Evolutionary conservation across 352 stramenopile species (phyloP).

Genomic region (Phytopythium cucurbitacearum): DNA sequence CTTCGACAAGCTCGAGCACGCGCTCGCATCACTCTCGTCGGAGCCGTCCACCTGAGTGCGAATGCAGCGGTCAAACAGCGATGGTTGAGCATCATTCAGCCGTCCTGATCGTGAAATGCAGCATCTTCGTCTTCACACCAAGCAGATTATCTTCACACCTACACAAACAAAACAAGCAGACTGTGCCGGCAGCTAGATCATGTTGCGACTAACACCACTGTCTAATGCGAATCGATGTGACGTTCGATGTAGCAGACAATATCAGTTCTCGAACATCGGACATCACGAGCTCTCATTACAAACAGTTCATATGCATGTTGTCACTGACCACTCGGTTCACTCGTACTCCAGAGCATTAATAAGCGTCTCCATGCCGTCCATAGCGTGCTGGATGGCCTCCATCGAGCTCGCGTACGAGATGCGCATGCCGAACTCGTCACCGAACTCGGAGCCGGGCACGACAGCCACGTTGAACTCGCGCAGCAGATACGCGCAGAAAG

Average conservation of each 20-base stretch:
- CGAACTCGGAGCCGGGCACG: slow-evolving; percentile 95
- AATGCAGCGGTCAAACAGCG: too few relatives aligned
- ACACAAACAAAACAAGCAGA: slow-evolving; percentile 7
- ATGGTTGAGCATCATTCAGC: too few relatives aligned
- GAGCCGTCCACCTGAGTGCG: too few relatives aligned
- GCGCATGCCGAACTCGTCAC: slow-evolving; percentile 87
- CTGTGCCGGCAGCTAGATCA: slow-evolving; percentile 35
- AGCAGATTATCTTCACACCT: too few relatives aligned
- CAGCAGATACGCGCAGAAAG: slow-evolving; percentile 92
- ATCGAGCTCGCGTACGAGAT: slow-evolving; percentile 95
- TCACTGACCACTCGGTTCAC: too few relatives aligned
- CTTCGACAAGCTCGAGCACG: slow-evolving; percentile 53
- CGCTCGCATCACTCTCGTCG: too few relatives aligned
- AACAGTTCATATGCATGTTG: too few relatives aligned
- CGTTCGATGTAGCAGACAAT: background rate
- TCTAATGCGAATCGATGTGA: slow-evolving; percentile 4
- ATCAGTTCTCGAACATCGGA: too few relatives aligned
- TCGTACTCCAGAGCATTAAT: too few relatives aligned
- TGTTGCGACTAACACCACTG: slow-evolving; percentile 17
- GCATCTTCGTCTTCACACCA: too few relatives aligned
- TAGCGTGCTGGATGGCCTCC: slow-evolving; percentile 66
- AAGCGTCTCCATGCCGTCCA: slow-evolving; percentile 45
- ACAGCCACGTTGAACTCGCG: slow-evolving; percentile 88
- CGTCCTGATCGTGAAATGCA: too few relatives aligned
- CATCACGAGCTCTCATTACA: too few relatives aligned